phyloP scores from a whole-genome alignment of 2,329 filamentous ascomycete genomes.

The Ceratocystis albifundus region DNA sequence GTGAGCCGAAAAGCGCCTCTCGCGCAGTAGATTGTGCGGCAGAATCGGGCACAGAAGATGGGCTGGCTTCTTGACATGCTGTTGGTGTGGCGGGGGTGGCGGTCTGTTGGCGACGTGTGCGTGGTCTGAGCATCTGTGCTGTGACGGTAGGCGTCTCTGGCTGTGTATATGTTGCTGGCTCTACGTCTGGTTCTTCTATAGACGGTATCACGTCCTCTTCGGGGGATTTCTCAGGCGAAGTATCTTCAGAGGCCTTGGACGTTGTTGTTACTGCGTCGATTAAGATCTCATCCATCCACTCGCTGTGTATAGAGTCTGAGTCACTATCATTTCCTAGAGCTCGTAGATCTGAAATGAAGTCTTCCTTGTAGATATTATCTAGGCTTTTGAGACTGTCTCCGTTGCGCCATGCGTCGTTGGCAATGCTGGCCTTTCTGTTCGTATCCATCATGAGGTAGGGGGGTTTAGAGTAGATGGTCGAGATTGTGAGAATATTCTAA shows the following conservation, averaged over 20 bases:
- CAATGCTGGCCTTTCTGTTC: constrained; percentile 1
- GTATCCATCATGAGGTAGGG: not conserved
- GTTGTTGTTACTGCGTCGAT: constrained; percentile 44
- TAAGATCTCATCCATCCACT: constrained; percentile 47
- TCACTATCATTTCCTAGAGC: constrained; percentile 24
- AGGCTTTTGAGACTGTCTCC: not conserved
- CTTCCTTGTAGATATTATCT: not conserved
- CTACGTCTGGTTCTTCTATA: not conserved
- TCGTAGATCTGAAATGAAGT: not conserved
- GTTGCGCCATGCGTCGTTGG: not conserved
- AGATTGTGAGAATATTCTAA: not conserved
- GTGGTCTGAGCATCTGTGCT: constrained; percentile 16
- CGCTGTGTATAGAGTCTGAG: constrained; percentile 35
- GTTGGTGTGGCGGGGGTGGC: not conserved
- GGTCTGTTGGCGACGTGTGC: constrained; percentile 1
- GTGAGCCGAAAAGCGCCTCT: constrained; percentile 7
- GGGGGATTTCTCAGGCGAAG: not conserved
- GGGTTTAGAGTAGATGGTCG: too few species aligned
- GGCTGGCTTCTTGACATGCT: not conserved
- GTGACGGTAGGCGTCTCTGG: not conserved
- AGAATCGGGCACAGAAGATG: not conserved
- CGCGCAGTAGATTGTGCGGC: constrained; percentile 15
- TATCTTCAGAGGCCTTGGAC: constrained; percentile 27
- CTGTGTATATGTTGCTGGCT: not conserved
- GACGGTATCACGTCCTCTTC: not conserved